Evolutionary conservation across 371 early-diverging fungal species (phyloP), one percentile per base, ranked within the genome.

Genomic region (Parasitella parasitica): DNA sequence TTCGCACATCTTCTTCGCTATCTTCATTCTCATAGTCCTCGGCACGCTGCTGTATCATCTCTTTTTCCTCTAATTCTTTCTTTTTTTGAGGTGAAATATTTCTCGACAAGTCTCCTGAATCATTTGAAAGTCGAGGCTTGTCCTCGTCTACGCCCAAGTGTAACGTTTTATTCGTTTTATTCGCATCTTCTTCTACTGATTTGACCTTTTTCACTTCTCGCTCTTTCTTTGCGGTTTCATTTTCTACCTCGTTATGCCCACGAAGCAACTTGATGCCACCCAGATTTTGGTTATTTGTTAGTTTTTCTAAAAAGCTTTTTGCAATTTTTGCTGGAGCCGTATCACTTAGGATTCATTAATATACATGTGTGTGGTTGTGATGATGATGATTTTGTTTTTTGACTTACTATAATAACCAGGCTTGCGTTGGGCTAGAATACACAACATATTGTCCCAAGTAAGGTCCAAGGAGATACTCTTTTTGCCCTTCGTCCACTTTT

Each of bases 381-480:
- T 41, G 16, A 27, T 16, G 4, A 15, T 30, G 20, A 20, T 32
- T 11, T 32, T 27, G 15, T 26, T 28, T 3, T 11, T n/a, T n/a
- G 13, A 60, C 52, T 60, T 37, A 87, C 86, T 75, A 85, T 36
- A 89, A 71, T 48, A 93, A 69, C 84, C 85, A 88, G 2, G 92
- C 95, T 26, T 81, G 77, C 13, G 71, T 71, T 4, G 82, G 68
- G 12, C 82, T 85, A 1, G 87, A 79, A 67, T 89, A 94, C 1
- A 90, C 72, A 32, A 89, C 89, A 61, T 86, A 91, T 66, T 91
- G 89, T 20, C 86, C 86, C 28, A 89, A 71, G 72, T 90, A 90
- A 6, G 86, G 85, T 3, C 91, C 93, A 39, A 87, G 66, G 20
- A 93, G 73, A 16, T 84, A 73, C 87, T 90, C 91, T 65, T 85